Base-by-base conservation (phyloP, 805 yeast species). In the Kuraishia borneana region DNA sequence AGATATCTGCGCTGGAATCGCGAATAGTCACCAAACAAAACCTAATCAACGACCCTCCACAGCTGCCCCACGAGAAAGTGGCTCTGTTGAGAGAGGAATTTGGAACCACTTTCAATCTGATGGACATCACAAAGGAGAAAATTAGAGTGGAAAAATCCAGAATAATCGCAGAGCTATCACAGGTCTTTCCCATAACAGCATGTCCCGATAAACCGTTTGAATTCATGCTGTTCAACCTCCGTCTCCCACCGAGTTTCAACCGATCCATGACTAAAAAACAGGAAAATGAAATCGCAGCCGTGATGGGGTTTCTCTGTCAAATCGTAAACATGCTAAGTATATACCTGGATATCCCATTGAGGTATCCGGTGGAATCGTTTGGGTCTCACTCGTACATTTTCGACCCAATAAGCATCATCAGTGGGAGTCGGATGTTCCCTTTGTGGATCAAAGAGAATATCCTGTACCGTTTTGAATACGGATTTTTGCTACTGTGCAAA, bases 361-460 rank as follows among this genome's bases (percentile, higher is more conserved):
- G 74, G 28, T 73, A 70, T 39, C 76, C 75, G 0, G 50, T 70
- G 3, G 59, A 60, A 33, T 60, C 61, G 20, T 54, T 55, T 31
- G 77, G 78, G 1, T 63, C 70, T 17, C 61, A 56, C 33, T 64
- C 73, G 1, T 68, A 60, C 38, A 61, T 72, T 17, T 47, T 58
- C 23, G 76, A 72, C 45, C 68, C 69, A 2, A 61, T 71, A 12
- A 59, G 70, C 22, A 47, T 50, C 14, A 52, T 63, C 18, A 58
- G 48, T 40, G 66, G 56, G 12, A 55, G 54, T 28, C 52, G 40
- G 16, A 43, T 61, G 26, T 70, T 68, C 42, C 77, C 77, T 4
- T 43, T 72, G 29, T 70, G 71, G 62, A 54, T 68, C n/a, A 58
- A 61, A 13, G 70, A 66, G 8, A 62, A 61, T 34, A 42, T 45